Evolutionary conservation across 2,329 filamentous ascomycete species (phyloP).

Genomic region (Exserohilum rostratum): DNA sequence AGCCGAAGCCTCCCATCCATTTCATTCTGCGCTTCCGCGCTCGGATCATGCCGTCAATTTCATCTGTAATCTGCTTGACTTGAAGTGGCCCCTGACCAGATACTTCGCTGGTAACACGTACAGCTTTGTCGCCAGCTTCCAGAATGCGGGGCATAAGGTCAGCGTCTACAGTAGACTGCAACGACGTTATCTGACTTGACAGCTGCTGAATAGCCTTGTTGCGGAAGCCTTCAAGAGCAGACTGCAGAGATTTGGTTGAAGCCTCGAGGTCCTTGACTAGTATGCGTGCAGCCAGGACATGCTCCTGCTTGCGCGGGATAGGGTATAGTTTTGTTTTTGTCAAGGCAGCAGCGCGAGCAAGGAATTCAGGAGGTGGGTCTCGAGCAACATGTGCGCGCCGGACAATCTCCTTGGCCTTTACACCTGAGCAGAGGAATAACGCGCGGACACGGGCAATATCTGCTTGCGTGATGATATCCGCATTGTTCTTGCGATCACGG

Average conservation of each 20-base stretch:
- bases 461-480: conserved; percentile 54
- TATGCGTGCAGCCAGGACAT: conserved; percentile 59
- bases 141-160: conserved; percentile 66
- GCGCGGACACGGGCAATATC: conserved; percentile 81
- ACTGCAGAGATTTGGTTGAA: conserved; percentile 54
- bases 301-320: conserved; percentile 58
- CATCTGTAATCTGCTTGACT: conserved; percentile 80
- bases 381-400: conserved; percentile 63
- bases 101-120: conserved; percentile 77
- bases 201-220: conserved; percentile 54
- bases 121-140: conserved; percentile 75
- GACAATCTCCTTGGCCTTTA: conserved; percentile 83
- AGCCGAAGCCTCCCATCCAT: conserved; percentile 77
- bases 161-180: conserved; percentile 56
- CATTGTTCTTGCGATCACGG: conserved; percentile 37
- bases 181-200: conserved; percentile 49
- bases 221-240: conserved; percentile 59
- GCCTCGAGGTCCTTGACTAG: conserved; percentile 57
- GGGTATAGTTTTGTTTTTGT: conserved; percentile 52
- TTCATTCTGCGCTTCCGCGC: conserved; percentile 75
- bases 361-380: conserved; percentile 40
- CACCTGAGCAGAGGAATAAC: conserved; percentile 80
- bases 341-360: conserved; percentile 52
- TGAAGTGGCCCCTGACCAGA: conserved; percentile 77
- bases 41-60: conserved; percentile 71